Percentiles rank a stretch among this genome's conserved stretches.
phyloP scores from a whole-genome alignment of 495 filamentous ascomycete genomes.

The Podospora pseudopauciseta region DNA sequence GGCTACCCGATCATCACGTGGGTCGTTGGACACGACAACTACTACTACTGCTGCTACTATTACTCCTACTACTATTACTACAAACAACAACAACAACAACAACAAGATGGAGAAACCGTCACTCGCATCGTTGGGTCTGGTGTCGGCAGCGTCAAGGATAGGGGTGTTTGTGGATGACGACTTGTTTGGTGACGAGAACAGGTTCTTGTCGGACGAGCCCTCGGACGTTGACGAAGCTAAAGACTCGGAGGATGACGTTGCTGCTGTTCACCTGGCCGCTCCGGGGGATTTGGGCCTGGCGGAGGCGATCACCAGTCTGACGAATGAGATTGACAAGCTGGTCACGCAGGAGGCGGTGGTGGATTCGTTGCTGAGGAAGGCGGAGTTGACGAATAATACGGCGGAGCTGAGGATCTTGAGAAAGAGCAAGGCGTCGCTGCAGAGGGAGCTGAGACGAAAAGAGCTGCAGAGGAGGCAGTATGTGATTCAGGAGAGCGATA shows the following conservation, averaged over 20 bases:
- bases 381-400: slow-evolving; percentile 93
- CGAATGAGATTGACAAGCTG: slow-evolving; percentile 84
- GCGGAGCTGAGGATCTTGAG: slow-evolving; percentile 87
- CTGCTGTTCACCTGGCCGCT: slow-evolving; percentile 90
- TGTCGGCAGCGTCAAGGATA: slow-evolving; percentile 72
- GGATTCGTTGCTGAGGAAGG: slow-evolving; percentile 87
- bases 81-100: slow-evolving; percentile 23
- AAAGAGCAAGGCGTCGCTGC: slow-evolving; percentile 90
- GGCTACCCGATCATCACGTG: slow-evolving; percentile 37
- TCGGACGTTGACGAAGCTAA: slow-evolving; percentile 66
- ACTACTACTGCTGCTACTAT: neutral
- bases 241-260: slow-evolving; percentile 58
- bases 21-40: slow-evolving; percentile 49
- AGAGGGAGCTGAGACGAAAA: slow-evolving; percentile 87
- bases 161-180: slow-evolving; percentile 92
- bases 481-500: slow-evolving; percentile 95
- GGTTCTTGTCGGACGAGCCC: slow-evolving; percentile 79
- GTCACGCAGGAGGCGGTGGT: slow-evolving; percentile 84
- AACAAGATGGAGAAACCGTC: slow-evolving; percentile 69
- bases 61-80: too few species aligned
- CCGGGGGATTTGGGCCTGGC: slow-evolving; percentile 92
- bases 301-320: slow-evolving; percentile 83
- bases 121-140: slow-evolving; percentile 84
- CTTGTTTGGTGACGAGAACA: slow-evolving; percentile 87
- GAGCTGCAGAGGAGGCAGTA: slow-evolving; percentile 97